A percentile compares a stretch with the other conserved stretches of the same genome.
phyloP scores from a whole-genome alignment of 306 rosid genomes.

The Dryas octopetala region DNA sequence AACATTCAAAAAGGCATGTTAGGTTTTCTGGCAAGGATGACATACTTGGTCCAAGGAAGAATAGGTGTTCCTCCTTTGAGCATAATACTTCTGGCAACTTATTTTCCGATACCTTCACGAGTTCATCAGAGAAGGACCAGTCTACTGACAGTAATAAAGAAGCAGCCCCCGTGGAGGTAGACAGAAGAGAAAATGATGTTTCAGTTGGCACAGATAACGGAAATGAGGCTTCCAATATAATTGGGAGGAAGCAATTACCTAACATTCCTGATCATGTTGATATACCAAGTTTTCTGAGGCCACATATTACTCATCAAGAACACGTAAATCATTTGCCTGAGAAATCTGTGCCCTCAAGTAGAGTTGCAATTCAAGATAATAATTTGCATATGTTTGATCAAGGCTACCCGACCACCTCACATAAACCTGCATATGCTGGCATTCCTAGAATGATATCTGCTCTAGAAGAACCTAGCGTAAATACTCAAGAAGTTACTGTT shows the following conservation, averaged over 20 bases:
- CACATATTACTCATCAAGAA: constrained; percentile 40
- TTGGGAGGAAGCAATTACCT: constrained; percentile 53
- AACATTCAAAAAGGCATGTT: constrained; percentile 45
- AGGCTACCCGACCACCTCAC: constrained; percentile 35
- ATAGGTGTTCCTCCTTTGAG: constrained; percentile 34
- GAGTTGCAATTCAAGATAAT: constrained; percentile 34
- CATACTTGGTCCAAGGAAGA: constrained; percentile 46
- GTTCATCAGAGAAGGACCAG: constrained; percentile 46
- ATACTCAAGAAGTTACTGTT: constrained; percentile 36
- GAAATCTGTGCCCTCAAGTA: constrained; percentile 36
- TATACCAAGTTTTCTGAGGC: constrained; percentile 39
- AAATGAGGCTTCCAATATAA: constrained; percentile 37
- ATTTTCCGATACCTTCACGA: constrained; percentile 43
- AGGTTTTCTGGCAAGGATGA: constrained; percentile 54
- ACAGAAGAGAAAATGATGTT: constrained; percentile 27
- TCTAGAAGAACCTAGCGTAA: constrained; percentile 38
- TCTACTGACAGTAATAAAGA: constrained; percentile 52
- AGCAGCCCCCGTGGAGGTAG: constrained; percentile 41
- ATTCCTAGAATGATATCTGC: constrained; percentile 42
- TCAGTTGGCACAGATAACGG: constrained; percentile 31
- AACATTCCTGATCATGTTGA: constrained; percentile 36
- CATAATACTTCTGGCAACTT: constrained; percentile 35
- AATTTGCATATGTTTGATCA: constrained; percentile 38
- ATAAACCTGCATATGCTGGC: constrained; percentile 40
- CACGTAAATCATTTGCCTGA: constrained; percentile 37